Base-by-base conservation (phyloP, 1,284 basidiomycete genomes). In the Phylloboletellus chloephorus region DNA sequence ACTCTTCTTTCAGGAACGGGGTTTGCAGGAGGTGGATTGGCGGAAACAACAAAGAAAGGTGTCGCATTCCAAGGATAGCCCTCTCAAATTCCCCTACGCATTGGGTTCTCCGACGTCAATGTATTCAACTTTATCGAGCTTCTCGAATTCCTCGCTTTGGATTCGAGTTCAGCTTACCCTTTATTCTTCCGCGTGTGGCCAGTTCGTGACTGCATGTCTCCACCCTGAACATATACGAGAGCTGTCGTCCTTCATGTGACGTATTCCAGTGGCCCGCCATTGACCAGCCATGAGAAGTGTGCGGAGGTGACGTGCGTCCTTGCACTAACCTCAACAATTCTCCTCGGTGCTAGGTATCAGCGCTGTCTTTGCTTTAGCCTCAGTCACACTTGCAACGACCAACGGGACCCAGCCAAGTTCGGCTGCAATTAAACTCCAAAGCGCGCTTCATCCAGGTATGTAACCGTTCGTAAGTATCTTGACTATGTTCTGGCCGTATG, bases 11-110 rank as follows among this genome's bases (percentile, higher is more conserved):
- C 39, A 89, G 87, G 88, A 15, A 94, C 90, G 5, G 90, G 90
- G 0, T 93, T 86, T 55, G 89, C 90, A 7, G 87, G 87, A 24
- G 90, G 90, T 15, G 90, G 90, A n/a, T 63, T 90, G 47, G 87
- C 90, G n/a, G 88, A 91, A 63, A 82, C 84, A 0, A 78, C 74
- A 22, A 88, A 76, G 60, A 66, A 68, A 22, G 86, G 86, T 1
- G 65, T 85, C 16, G 79, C 86, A 1, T 89, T 89, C 65, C 87
- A 89, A 56, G 86, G 85, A 35, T 88, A 49, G 31, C 17, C 28
- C 33, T 43, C 17, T 15, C 30, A 11, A 17, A 17, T 24, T 38
- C 23, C 19, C 29, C 19, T 29, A 30, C 25, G 41, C 42, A 31
- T 41, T 20, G n/a, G 23, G 25, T 22, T 31, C 13, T 24, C 16